Conservation (phyloP, 1,284 basidiomycete genomes). For the Lignosus rhinocerotis region DNA sequence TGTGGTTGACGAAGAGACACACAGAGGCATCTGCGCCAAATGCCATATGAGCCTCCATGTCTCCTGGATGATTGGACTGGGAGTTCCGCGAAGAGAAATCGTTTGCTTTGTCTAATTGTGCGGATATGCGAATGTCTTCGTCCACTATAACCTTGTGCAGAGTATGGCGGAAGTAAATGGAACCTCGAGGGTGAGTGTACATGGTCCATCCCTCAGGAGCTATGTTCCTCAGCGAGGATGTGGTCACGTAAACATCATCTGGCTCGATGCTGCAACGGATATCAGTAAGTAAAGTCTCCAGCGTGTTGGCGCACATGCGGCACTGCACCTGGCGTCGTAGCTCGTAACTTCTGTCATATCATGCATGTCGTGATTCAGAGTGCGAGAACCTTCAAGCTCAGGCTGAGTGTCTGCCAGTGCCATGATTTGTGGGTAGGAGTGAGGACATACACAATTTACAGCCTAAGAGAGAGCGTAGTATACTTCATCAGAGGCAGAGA, state of each 20-base stretch:
- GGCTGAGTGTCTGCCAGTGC: too few species aligned
- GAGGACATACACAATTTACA: too few species aligned
- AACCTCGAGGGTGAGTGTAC: slow-evolving; percentile 42
- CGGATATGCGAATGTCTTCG: slow-evolving; percentile 45
- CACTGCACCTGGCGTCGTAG: neutral
- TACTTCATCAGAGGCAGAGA: too few species aligned
- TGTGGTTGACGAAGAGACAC: slow-evolving; percentile 24
- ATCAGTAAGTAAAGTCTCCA: neutral
- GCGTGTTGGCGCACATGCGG: neutral
- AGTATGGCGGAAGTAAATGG: slow-evolving; percentile 49
- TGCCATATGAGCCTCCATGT: slow-evolving; percentile 40
- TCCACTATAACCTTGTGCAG: slow-evolving; percentile 42
- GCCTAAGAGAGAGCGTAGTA: too few species aligned
- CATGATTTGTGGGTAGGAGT: too few species aligned
- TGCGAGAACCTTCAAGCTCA: too few species aligned
- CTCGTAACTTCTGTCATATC: too few species aligned
- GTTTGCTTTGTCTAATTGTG: slow-evolving; percentile 31
- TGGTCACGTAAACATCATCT: slow-evolving; percentile 14
- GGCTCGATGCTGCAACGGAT: neutral
- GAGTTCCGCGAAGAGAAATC: slow-evolving; percentile 32
- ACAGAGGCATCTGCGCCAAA: slow-evolving; percentile 18
- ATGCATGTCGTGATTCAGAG: too few species aligned
- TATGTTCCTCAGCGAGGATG: slow-evolving; percentile 1
- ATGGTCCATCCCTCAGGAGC: slow-evolving; percentile 30
- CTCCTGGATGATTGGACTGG: slow-evolving; percentile 33